phyloP scores from a whole-genome alignment of 331 rosid genomes.

The Arachis monticola region DNA sequence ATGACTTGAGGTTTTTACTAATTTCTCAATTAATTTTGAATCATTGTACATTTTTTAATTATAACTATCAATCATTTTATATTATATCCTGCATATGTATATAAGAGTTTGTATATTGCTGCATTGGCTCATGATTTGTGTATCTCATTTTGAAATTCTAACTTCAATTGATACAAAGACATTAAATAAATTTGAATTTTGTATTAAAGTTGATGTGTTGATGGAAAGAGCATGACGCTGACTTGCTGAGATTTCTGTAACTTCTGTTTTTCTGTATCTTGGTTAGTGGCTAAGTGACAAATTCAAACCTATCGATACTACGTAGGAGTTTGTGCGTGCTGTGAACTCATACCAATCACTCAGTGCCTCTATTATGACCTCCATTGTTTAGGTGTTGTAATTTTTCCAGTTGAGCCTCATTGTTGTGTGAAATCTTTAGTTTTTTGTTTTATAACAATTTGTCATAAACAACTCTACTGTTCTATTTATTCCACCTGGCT shows the following conservation, averaged over 20 bases:
- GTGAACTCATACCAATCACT: conserved; percentile 7
- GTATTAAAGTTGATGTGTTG: neutral
- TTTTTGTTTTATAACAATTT: no score
- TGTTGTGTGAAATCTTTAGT: no score
- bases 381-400: no score
- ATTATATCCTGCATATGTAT: neutral
- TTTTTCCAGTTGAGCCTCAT: no score
- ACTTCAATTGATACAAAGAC: conserved; percentile 2
- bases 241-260: neutral
- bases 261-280: neutral
- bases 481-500: no score
- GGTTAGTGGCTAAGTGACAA: neutral
- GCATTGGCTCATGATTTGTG: neutral
- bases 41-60: conserved; percentile 18
- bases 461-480: no score
- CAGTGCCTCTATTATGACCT: neutral
- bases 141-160: neutral
- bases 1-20: conserved; percentile 71
- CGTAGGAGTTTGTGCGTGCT: neutral
- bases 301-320: neutral
- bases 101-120: neutral
- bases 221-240: neutral
- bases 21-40: conserved; percentile 19
- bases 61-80: conserved; percentile 11
- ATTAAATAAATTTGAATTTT: conserved; percentile 3